Conservation (phyloP, 768 basidiomycete genomes). For the Austroboletus eburneus region DNA sequence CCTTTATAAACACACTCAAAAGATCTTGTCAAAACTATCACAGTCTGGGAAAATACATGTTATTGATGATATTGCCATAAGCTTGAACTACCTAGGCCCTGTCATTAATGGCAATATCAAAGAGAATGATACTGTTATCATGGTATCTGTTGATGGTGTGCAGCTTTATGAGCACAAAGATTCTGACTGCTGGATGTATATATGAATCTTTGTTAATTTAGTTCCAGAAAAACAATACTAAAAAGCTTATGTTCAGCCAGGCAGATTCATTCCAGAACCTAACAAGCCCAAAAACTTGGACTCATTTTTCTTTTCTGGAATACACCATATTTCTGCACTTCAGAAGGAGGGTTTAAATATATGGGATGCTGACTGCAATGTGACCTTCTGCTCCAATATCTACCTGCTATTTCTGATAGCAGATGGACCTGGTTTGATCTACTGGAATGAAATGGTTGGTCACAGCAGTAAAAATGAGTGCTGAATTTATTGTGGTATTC, state of each 20-base stretch:
- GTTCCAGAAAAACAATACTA: neutral
- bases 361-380: neutral
- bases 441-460: conserved; percentile 30
- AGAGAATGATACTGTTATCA: neutral
- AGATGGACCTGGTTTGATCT: conserved; percentile 8
- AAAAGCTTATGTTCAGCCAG: neutral
- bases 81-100: neutral
- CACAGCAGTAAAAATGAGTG: conserved; percentile 33
- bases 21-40: neutral
- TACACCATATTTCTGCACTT: neutral
- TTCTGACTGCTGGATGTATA: neutral
- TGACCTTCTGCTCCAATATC: neutral
- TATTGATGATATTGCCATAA: neutral
- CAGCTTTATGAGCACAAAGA: neutral
- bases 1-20: neutral
- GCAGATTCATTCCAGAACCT: neutral
- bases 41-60: neutral
- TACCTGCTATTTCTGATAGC: conserved; percentile 25
- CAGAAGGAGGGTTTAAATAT: neutral
- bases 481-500: conserved; percentile 24
- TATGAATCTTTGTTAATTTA: neutral
- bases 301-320: neutral
- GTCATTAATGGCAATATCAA: neutral
- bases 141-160: neutral
- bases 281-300: neutral